Evolutionary conservation across 352 stramenopile species (phyloP).

Genomic region (Globisporangium solare): DNA sequence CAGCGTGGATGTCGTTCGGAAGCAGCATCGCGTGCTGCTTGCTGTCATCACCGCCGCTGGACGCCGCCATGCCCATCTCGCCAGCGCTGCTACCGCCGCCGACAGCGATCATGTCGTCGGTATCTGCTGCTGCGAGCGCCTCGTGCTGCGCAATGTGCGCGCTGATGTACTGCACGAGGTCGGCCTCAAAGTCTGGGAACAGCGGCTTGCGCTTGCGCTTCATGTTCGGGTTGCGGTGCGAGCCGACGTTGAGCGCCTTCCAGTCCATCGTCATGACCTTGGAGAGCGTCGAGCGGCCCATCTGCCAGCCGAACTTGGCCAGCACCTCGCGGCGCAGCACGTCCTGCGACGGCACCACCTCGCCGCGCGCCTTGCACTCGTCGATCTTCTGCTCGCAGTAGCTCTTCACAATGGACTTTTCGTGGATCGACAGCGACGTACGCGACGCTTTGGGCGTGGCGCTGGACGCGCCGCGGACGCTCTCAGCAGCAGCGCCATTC

Average conservation of each 20-base stretch:
- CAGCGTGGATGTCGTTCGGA: not conserved
- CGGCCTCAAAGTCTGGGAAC: conserved; percentile 64
- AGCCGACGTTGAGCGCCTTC: conserved; percentile 38
- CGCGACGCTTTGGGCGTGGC: not conserved
- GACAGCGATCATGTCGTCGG: not conserved
- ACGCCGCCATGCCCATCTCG: no score
- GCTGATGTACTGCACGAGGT: conserved; percentile 52
- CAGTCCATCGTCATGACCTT: conserved; percentile 74
- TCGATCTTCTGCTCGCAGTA: conserved; percentile 67
- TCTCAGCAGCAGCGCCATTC: not conserved
- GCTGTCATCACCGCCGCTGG: no score
- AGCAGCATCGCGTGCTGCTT: not conserved
- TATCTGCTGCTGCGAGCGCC: not conserved
- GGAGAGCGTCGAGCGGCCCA: conserved; percentile 68
- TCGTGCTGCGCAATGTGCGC: conserved; percentile 15
- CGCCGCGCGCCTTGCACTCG: conserved; percentile 47
- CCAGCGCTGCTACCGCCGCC: no score
- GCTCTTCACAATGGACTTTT: conserved; percentile 71
- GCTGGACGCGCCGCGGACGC: no score
- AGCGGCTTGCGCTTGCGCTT: conserved; percentile 66
- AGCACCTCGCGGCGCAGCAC: conserved; percentile 46
- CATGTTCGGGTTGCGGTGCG: conserved; percentile 64
- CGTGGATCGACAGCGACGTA: conserved; percentile 36
- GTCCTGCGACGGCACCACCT: conserved; percentile 60
- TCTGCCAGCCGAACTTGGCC: conserved; percentile 51